phyloP scores from a whole-genome alignment of 2,329 filamentous ascomycete species.

The Talaromyces atroroseus region DNA sequence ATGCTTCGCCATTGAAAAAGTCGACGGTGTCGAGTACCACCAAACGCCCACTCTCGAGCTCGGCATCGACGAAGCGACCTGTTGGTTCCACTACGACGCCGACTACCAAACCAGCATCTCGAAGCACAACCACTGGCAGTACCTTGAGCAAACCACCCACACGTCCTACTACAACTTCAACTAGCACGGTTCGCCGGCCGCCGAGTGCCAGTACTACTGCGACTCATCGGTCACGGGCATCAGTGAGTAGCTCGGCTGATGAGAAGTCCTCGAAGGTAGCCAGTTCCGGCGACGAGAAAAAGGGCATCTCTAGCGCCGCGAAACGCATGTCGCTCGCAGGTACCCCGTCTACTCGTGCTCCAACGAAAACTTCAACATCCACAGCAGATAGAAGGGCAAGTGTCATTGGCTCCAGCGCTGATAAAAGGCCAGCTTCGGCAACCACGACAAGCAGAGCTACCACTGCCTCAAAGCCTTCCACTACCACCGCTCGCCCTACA shows the following conservation, averaged over 20 bases:
- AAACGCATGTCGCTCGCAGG: slow-evolving; percentile 43
- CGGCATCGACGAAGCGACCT: slow-evolving; percentile 32
- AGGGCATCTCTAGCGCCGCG: slow-evolving; percentile 37
- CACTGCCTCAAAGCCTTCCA: slow-evolving; percentile 12
- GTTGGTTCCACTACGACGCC: slow-evolving; percentile 21
- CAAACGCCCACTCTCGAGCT: slow-evolving; percentile 25
- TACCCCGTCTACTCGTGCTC: slow-evolving; percentile 30
- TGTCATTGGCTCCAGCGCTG: slow-evolving; percentile 30
- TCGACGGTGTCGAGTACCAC: slow-evolving; percentile 2
- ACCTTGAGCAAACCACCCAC: slow-evolving; percentile 43
- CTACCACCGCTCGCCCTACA: slow-evolving; percentile 22
- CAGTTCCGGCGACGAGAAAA: slow-evolving; percentile 42
- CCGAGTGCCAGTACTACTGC: slow-evolving; percentile 30
- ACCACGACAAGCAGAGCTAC: slow-evolving; percentile 2
- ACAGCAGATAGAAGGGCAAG: slow-evolving; percentile 35
- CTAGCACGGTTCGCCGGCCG: slow-evolving; percentile 9
- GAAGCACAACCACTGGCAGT: slow-evolving; percentile 28
- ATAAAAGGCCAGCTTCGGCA: slow-evolving; percentile 23
- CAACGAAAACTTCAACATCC: slow-evolving; percentile 28
- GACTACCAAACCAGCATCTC: slow-evolving; percentile 24
- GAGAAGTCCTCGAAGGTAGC: slow-evolving; percentile 35
- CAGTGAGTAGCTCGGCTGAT: slow-evolving; percentile 41
- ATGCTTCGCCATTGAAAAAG: slow-evolving; percentile 32
- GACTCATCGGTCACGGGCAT: slow-evolving; percentile 37
- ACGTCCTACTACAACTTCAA: slow-evolving; percentile 24